phyloP scores from a whole-genome alignment of 1,139 yeast genomes.

The Blastobotrys capitulatus region DNA sequence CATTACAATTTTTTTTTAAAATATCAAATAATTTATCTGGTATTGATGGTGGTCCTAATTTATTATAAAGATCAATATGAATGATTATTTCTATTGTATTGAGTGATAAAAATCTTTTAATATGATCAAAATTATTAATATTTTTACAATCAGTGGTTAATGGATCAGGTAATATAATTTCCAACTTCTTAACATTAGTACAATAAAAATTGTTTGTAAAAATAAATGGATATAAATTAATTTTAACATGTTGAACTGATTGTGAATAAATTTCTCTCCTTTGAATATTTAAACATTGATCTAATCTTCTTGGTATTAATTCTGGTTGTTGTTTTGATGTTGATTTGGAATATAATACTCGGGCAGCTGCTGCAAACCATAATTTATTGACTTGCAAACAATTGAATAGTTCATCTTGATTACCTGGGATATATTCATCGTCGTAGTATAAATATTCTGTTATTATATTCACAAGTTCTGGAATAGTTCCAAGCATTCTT shows the following conservation, averaged over 20 bases:
- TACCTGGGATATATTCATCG: neutral
- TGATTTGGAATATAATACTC: neutral
- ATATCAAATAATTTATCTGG: neutral
- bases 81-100: neutral
- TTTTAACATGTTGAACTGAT: neutral
- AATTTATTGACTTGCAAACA: neutral
- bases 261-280: neutral
- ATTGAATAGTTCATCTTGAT: neutral
- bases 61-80: neutral
- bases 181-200: neutral
- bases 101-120: neutral
- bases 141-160: neutral
- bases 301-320: neutral
- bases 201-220: neutral
- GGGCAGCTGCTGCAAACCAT: neutral
- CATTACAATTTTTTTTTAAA: neutral
- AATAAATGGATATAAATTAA: neutral
- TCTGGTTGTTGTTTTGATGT: neutral
- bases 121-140: neutral
- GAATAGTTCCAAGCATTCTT: neutral
- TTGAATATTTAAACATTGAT: neutral
- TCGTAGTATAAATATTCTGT: constrained; percentile 1
- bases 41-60: neutral
- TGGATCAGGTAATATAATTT: neutral
- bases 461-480: neutral